Evolutionary conservation across 2,329 filamentous ascomycete genomes (phyloP).

Genomic region (Aschersonia sp.): DNA sequence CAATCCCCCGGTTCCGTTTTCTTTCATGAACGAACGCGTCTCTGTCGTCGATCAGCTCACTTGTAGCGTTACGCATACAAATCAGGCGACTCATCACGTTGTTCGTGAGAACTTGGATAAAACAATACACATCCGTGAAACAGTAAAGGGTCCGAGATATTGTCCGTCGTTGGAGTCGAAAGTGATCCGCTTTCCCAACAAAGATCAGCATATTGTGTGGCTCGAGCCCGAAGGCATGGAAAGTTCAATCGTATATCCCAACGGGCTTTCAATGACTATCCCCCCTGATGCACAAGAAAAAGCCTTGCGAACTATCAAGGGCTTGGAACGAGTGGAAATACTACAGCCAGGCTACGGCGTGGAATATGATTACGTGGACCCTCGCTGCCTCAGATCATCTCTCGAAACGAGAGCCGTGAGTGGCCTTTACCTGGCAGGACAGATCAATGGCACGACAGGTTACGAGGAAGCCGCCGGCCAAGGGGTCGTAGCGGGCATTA

Average conservation of each 20-base stretch:
- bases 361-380: conserved; percentile 97
- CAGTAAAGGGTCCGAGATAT: conserved; percentile 85
- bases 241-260: conserved; percentile 83
- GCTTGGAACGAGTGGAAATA: conserved; percentile 81
- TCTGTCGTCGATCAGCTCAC: conserved; percentile 66
- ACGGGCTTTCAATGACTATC: conserved; percentile 94
- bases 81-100: conserved; percentile 65
- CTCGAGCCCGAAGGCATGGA: conserved; percentile 92
- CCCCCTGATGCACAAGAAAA: conserved; percentile 75
- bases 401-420: conserved; percentile 86
- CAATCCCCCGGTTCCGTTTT: conserved; percentile 77
- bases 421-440: conserved; percentile 82
- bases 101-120: conserved; percentile 86
- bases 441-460: conserved; percentile 96
- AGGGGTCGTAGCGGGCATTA: conserved; percentile 82
- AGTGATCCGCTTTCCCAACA: conserved; percentile 73
- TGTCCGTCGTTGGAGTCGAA: conserved; percentile 94
- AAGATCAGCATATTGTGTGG: conserved; percentile 79
- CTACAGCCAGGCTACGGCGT: conserved; percentile 92
- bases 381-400: conserved; percentile 71
- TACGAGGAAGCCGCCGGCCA: conserved; percentile 97
- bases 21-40: conserved; percentile 70
- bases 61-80: conserved; percentile 84
- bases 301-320: conserved; percentile 73
- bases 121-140: conserved; percentile 90